These are phyloP conservation scores for Dryas octopetala DNA, from an alignment of 306 rosid species.

Conservation along the genomic window DNA sequence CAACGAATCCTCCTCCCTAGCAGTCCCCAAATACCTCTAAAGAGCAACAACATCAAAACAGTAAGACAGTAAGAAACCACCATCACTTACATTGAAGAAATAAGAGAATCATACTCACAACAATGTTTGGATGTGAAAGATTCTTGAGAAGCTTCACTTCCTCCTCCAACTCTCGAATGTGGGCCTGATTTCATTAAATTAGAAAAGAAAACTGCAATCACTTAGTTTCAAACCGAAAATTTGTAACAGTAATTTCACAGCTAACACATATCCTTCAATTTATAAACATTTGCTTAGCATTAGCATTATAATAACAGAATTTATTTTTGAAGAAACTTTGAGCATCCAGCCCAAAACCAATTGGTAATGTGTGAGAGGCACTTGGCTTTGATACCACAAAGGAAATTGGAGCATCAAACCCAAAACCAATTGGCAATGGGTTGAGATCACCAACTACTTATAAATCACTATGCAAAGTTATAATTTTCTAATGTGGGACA, in stretches of 20 bases:
- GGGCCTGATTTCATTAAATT: conserved; percentile 52
- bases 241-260: not conserved
- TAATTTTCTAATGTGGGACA: too few relatives aligned
- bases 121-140: conserved; percentile 88
- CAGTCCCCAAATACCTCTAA: conserved; percentile 88
- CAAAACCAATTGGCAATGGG: too few relatives aligned
- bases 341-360: too few relatives aligned
- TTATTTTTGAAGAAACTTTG: too few relatives aligned
- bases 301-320: not conserved
- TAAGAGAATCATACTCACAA: conserved; percentile 52
- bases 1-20: conserved; percentile 79
- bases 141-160: conserved; percentile 89
- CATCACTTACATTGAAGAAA: conserved; percentile 13
- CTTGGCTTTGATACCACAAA: too few relatives aligned
- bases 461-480: too few relatives aligned
- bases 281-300: not conserved
- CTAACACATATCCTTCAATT: not conserved
- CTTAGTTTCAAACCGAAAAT: conserved; percentile 24
- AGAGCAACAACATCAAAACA: conserved; percentile 2
- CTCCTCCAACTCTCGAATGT: conserved; percentile 84
- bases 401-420: too few relatives aligned
- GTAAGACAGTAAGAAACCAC: conserved; percentile 10
- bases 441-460: too few relatives aligned
- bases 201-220: conserved; percentile 11
- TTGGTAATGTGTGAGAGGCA: too few relatives aligned